phyloP scores from a whole-genome alignment of 2,329 filamentous ascomycete species.

The Arthrobotrys entomopaga region DNA sequence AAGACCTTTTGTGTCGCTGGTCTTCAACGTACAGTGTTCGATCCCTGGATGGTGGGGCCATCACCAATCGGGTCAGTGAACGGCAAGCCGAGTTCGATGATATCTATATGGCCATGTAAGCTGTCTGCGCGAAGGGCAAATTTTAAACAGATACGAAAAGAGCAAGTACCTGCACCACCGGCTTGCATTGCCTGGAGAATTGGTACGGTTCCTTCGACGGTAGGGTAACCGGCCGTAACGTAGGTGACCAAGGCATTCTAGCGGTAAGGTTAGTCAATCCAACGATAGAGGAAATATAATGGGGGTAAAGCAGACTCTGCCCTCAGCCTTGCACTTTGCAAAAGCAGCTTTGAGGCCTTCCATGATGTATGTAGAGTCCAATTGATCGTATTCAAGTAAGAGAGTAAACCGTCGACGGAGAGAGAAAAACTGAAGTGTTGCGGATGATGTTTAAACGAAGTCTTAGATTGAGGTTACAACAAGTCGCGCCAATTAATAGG shows the following conservation, averaged over 20 bases:
- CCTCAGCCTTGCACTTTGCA: constrained; percentile 69
- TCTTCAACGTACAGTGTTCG: constrained; percentile 76
- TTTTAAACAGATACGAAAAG: constrained; percentile 58
- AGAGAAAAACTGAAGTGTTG: constrained; percentile 30
- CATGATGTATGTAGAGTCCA: constrained; percentile 48
- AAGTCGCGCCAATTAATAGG: constrained; percentile 3
- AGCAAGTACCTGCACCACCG: constrained; percentile 79
- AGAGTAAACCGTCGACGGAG: constrained; percentile 32
- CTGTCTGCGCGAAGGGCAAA: constrained; percentile 1
- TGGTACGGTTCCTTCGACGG: constrained; percentile 80
- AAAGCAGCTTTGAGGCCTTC: constrained; percentile 69
- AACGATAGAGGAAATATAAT: background rate
- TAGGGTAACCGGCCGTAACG: constrained; percentile 93
- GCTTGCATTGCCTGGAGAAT: constrained; percentile 90
- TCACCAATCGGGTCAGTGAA: constrained; percentile 99
- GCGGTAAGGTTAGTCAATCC: constrained; percentile 27
- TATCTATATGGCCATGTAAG: constrained; percentile 68
- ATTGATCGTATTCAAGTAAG: constrained; percentile 31
- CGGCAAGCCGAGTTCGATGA: constrained; percentile 94
- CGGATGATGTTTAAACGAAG: constrained; percentile 11
- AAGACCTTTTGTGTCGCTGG: background rate
- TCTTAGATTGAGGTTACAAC: constrained; percentile 19
- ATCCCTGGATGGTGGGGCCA: constrained; percentile 93
- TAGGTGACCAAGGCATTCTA: constrained; percentile 91
- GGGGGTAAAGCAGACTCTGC: constrained; percentile 60